These are phyloP conservation scores for Poa annua DNA, from an alignment of 176 grass and related monocot species.

Conservation along the genomic window DNA sequence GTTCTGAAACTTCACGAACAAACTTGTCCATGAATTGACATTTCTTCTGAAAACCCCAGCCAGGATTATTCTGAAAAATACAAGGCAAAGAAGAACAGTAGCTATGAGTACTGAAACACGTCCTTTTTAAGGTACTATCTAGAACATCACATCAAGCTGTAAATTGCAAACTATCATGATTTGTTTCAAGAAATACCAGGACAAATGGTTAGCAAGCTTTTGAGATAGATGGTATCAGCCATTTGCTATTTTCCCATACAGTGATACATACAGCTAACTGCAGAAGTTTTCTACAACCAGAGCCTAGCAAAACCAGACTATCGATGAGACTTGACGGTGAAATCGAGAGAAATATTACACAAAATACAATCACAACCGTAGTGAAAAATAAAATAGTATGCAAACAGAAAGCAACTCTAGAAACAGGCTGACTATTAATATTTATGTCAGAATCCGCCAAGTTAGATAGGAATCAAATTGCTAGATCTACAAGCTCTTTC, in stretches of 20 bases:
- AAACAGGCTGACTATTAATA: not conserved
- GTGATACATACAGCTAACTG: not conserved
- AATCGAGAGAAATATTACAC: not conserved
- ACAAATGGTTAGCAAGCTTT: not conserved
- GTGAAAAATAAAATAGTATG: constrained; percentile 19
- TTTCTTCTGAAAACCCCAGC: constrained; percentile 81
- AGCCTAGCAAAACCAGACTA: not conserved
- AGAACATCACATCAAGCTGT: not conserved
- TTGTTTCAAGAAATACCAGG: not conserved
- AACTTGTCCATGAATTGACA: constrained; percentile 95
- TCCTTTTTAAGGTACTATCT: not conserved
- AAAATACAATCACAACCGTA: not conserved
- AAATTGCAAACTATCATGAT: not conserved
- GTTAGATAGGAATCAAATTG: constrained; percentile 14
- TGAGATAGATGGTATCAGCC: not conserved
- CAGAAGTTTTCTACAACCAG: constrained; percentile 4
- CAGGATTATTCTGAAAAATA: constrained; percentile 80
- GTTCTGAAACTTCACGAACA: constrained; percentile 69
- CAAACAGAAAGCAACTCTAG: not conserved
- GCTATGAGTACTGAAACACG: not conserved
- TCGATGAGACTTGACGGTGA: not conserved
- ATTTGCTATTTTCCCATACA: not conserved
- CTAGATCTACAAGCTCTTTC: not conserved
- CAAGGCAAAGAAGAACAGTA: constrained; percentile 19
- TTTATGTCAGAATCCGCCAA: constrained; percentile 2